These are phyloP conservation scores for Alternaria ventricosa DNA, from an alignment of 2,329 filamentous ascomycete genomes.

Conservation along the genomic window DNA sequence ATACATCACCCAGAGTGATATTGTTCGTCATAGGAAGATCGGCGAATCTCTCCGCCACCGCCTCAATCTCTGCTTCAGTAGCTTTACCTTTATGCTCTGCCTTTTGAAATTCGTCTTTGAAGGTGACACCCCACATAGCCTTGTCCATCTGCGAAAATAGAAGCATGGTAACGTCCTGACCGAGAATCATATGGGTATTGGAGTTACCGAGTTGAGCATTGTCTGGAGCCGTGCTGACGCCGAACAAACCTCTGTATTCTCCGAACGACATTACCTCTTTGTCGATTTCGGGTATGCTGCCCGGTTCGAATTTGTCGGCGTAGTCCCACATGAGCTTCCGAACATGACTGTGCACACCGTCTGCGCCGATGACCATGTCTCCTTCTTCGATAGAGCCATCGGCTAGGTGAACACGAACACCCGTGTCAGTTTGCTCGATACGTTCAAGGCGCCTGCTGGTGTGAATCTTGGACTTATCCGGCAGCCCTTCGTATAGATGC, in stretches of 20 bases:
- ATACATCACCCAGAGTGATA: constrained; percentile 47
- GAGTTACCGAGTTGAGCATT: constrained; percentile 33
- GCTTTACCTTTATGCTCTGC: constrained; percentile 10
- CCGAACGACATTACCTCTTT: constrained; percentile 16
- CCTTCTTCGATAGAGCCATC: constrained; percentile 26
- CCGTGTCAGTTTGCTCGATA: constrained; percentile 19
- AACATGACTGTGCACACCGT: constrained; percentile 31
- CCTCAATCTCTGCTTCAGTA: constrained; percentile 37
- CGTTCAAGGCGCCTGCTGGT: constrained; percentile 16
- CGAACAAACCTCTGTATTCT: constrained; percentile 20
- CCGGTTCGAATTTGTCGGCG: constrained; percentile 14
- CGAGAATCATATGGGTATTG: constrained; percentile 26
- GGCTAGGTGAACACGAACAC: constrained; percentile 20
- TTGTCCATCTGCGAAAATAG: constrained; percentile 29
- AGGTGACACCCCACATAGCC: constrained; percentile 17
- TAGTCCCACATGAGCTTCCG: constrained; percentile 31
- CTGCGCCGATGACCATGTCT: constrained; percentile 33
- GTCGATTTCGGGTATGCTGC: constrained; percentile 13
- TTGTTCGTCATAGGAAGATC: constrained; percentile 34
- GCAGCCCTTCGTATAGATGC: constrained; percentile 27
- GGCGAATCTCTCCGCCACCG: constrained; percentile 30
- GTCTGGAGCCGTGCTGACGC: constrained; percentile 16
- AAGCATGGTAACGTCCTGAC: constrained; percentile 34
- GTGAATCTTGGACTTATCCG: constrained; percentile 25
- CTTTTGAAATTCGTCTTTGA: constrained; percentile 13